Conservation (phyloP, 2,329 filamentous ascomycete genomes). For the Cercospora sp. region DNA sequence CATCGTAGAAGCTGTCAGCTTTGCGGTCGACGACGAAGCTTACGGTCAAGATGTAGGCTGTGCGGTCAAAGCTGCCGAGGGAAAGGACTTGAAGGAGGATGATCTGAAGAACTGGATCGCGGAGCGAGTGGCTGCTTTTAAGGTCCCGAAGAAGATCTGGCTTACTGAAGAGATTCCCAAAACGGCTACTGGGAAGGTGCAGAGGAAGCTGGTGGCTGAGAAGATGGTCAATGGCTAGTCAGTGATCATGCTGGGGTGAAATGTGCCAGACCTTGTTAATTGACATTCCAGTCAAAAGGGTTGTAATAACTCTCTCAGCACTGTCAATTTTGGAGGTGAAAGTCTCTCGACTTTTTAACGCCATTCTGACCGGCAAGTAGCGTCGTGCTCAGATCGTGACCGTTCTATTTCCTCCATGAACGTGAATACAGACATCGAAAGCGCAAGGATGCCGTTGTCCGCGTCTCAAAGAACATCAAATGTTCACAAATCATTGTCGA, state of each 20-base stretch:
- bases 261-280: background rate
- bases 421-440: too few relatives aligned
- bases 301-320: too few relatives aligned
- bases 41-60: conserved; percentile 80
- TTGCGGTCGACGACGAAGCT: conserved; percentile 76
- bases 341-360: too few relatives aligned
- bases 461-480: too few relatives aligned
- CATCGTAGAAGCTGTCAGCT: conserved; percentile 76
- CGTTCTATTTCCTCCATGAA: too few relatives aligned
- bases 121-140: conserved; percentile 74
- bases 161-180: background rate
- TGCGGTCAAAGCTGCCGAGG: conserved; percentile 73
- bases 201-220: conserved; percentile 79
- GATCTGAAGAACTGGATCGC: conserved; percentile 68
- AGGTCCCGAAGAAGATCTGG: conserved; percentile 68
- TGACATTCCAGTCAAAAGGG: too few relatives aligned
- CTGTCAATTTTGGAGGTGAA: too few relatives aligned
- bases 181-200: conserved; percentile 83
- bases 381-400: too few relatives aligned
- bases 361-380: too few relatives aligned
- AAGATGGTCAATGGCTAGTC: conserved; percentile 57
- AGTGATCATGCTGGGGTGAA: background rate
- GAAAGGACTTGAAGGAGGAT: conserved; percentile 52
- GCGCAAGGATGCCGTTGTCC: too few relatives aligned
- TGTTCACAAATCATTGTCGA: too few relatives aligned